Evolutionary conservation across 108 stramenopile genomes (phyloP).

Genomic region (Nitzschia sp.): DNA sequence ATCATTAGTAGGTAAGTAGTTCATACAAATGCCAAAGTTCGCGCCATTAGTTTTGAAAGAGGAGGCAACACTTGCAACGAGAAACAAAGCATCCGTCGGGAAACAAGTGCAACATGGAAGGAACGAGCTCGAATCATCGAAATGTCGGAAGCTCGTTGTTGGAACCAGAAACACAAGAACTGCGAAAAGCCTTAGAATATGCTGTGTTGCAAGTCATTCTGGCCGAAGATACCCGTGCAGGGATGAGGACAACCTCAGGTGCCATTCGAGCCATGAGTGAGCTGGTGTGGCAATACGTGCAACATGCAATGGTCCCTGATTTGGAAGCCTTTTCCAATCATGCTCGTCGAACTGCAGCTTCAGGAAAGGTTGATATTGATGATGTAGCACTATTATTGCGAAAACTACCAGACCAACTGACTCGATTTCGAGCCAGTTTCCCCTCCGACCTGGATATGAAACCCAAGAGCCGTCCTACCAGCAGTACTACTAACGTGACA

Average conservation of each 20-base stretch:
- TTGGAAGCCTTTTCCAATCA: slow-evolving; percentile 53
- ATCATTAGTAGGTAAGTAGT: too few relatives aligned
- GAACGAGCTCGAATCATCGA: too few relatives aligned
- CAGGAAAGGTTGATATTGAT: slow-evolving; percentile 19
- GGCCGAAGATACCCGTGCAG: slow-evolving; percentile 20
- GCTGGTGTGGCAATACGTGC: slow-evolving; percentile 59
- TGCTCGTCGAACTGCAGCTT: slow-evolving; percentile 15
- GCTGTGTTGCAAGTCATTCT: slow-evolving; percentile 30
- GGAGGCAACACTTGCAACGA: too few relatives aligned
- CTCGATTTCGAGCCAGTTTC: slow-evolving; percentile 9
- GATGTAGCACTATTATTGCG: slow-evolving; percentile 35
- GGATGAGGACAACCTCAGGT: slow-evolving; percentile 33
- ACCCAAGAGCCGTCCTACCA: neutral
- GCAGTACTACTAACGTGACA: neutral
- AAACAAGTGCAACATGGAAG: too few relatives aligned
- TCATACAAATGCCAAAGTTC: too few relatives aligned
- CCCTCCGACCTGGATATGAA: neutral
- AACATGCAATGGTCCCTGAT: slow-evolving; percentile 51
- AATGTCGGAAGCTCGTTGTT: too few relatives aligned
- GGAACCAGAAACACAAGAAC: slow-evolving; percentile 15
- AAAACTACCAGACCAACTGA: slow-evolving; percentile 27
- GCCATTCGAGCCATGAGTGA: slow-evolving; percentile 63
- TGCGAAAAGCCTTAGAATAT: slow-evolving; percentile 34
- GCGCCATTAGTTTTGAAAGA: too few relatives aligned
- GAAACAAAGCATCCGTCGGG: too few relatives aligned